These are phyloP conservation scores for Xanthoconium purpureum DNA, from an alignment of 768 basidiomycete species.

Conservation along the genomic window DNA sequence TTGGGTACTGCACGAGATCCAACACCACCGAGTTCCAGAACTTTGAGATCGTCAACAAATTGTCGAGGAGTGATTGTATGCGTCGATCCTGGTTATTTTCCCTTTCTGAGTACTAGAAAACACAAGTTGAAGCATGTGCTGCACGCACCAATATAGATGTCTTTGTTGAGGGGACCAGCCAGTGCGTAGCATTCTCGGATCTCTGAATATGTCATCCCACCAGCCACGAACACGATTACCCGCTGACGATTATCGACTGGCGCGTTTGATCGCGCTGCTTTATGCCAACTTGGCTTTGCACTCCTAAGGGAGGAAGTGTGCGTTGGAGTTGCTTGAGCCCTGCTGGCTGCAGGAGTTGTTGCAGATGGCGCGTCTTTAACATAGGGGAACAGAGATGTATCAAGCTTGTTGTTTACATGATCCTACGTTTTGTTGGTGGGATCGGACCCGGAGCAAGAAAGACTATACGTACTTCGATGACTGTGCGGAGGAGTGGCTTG, in stretches of 20 bases:
- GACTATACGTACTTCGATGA: constrained; percentile 66
- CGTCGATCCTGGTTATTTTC: constrained; percentile 67
- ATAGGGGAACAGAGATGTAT: constrained; percentile 82
- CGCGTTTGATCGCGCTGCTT: constrained; percentile 56
- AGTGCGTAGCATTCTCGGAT: constrained; percentile 85
- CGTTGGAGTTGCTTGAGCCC: constrained; percentile 48
- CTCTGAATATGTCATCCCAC: constrained; percentile 96
- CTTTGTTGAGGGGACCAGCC: constrained; percentile 71
- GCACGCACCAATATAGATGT: constrained; percentile 81
- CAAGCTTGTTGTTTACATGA: constrained; percentile 73
- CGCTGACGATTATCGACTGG: constrained; percentile 64
- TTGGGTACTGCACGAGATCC: constrained; percentile 74
- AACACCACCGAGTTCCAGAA: constrained; percentile 82
- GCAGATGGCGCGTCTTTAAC: constrained; percentile 73
- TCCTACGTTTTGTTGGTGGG: constrained; percentile 51
- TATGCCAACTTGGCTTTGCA: constrained; percentile 87
- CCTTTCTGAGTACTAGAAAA: constrained; percentile 28
- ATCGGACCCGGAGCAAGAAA: background rate
- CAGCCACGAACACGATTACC: constrained; percentile 85
- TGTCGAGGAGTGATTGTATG: constrained; percentile 79
- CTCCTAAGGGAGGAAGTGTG: constrained; percentile 79
- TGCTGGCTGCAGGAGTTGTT: constrained; percentile 42
- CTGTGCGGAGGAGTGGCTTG: constrained; percentile 75
- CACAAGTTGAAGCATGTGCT: constrained; percentile 37
- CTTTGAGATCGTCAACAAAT: constrained; percentile 85